A percentile compares a stretch with the other conserved stretches of the same genome.
Conservation (phyloP, 2,329 filamentous ascomycete species). For the Canariomyces notabilis region DNA sequence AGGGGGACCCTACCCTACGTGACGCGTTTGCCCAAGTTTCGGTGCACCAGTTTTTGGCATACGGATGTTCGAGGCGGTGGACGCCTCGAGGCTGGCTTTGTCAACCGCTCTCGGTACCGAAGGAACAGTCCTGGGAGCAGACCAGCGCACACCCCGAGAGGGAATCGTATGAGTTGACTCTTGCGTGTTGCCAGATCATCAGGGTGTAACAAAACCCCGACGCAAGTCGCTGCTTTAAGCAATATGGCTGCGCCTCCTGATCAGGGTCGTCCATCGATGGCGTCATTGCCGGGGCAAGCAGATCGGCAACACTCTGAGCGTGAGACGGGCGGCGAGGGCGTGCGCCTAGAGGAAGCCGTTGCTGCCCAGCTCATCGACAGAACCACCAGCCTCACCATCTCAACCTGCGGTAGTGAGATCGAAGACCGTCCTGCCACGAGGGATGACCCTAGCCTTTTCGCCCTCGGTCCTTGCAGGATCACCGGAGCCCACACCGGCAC, state of each 20-base stretch:
- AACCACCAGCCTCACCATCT: slow-evolving; percentile 24
- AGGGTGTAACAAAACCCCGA: slow-evolving; percentile 4
- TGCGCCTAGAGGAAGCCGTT: slow-evolving; percentile 11
- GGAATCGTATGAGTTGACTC: not conserved
- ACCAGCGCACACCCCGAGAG: not conserved
- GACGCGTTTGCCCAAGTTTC: too few species aligned
- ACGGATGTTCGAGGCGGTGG: too few species aligned
- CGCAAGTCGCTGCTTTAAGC: slow-evolving; percentile 15
- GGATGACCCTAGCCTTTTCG: not conserved
- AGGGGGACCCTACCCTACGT: too few species aligned
- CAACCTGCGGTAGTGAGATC: slow-evolving; percentile 12
- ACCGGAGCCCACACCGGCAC: not conserved
- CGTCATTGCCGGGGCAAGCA: slow-evolving; percentile 10
- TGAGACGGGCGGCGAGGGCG: not conserved
- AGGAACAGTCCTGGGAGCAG: slow-evolving; percentile 2
- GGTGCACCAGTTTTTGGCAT: too few species aligned
- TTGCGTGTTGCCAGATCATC: slow-evolving; percentile 21
- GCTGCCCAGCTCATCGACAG: slow-evolving; percentile 23
- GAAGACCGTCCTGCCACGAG: not conserved
- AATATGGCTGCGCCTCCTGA: slow-evolving; percentile 5
- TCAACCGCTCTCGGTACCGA: not conserved
- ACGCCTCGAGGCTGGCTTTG: too few species aligned
- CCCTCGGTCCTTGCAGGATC: not conserved
- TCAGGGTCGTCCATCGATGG: slow-evolving; percentile 4
- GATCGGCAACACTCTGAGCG: not conserved